Evolutionary conservation across 2,329 filamentous ascomycete species (phyloP).

Genomic region (Colletotrichum sidae): DNA sequence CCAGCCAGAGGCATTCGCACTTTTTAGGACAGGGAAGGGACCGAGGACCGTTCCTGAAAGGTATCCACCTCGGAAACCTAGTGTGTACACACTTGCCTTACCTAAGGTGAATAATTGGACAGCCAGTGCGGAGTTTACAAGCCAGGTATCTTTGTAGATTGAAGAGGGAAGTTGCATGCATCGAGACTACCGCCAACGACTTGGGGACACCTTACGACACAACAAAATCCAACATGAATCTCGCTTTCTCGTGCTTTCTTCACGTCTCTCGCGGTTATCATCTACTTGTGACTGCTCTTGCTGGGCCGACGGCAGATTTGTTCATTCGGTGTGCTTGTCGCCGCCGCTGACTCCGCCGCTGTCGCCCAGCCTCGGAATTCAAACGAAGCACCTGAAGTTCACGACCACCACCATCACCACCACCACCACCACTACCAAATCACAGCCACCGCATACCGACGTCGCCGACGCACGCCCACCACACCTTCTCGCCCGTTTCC

Average conservation of each 20-base stretch:
- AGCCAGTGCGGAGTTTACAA: no score
- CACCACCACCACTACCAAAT: neutral
- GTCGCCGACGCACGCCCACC: slow-evolving; percentile 13
- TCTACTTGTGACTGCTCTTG: no score
- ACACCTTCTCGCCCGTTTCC: neutral
- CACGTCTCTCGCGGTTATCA: no score
- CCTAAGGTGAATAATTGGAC: neutral
- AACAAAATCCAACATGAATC: no score
- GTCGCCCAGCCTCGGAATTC: neutral
- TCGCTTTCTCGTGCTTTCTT: no score
- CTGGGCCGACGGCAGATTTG: neutral
- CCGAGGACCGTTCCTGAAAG: neutral
- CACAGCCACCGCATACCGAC: slow-evolving; percentile 2
- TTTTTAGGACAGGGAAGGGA: neutral
- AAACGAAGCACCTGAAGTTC: no score
- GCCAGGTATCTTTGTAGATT: no score
- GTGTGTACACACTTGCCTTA: slow-evolving; percentile 15
- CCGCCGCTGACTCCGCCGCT: slow-evolving; percentile 12
- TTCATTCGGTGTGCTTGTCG: slow-evolving; percentile 1
- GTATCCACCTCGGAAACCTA: neutral
- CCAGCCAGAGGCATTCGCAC: no score
- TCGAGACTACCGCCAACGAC: no score
- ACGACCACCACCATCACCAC: neutral
- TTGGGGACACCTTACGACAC: no score
- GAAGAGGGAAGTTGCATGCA: no score